These are phyloP conservation scores for Colletotrichum horii DNA, from an alignment of 2,329 filamentous ascomycete genomes.

Conservation along the genomic window DNA sequence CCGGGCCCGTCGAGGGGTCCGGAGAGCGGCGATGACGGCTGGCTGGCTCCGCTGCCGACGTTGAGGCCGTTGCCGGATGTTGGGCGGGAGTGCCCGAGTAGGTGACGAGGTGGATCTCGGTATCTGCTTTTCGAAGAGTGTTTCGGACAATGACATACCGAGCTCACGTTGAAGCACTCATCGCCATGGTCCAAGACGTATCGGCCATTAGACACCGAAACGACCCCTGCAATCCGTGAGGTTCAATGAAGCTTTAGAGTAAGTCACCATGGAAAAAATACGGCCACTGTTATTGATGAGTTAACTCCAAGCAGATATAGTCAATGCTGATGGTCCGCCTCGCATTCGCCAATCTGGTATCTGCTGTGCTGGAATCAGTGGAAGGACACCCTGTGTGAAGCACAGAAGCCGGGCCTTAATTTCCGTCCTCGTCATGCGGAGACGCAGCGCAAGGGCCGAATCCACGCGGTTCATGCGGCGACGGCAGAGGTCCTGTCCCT, in stretches of 20 bases:
- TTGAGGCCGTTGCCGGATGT: neutral
- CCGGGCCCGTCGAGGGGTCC: neutral
- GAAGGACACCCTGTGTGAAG: neutral
- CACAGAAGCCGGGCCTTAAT: neutral
- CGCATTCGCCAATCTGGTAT: neutral
- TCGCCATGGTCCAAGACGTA: neutral
- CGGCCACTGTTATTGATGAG: neutral
- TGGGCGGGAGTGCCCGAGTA: neutral
- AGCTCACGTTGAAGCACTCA: neutral
- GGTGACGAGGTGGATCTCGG: neutral
- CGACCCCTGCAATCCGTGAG: neutral
- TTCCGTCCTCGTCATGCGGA: conserved; percentile 6
- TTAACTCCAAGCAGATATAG: neutral
- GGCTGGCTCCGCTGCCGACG: neutral
- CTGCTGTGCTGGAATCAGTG: neutral
- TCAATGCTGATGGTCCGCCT: neutral
- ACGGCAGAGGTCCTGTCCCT: neutral
- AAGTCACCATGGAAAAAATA: neutral
- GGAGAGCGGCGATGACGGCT: neutral
- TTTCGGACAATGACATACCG: neutral
- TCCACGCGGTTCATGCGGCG: neutral
- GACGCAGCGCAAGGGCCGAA: neutral
- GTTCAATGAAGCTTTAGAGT: neutral
- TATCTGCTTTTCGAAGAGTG: neutral
- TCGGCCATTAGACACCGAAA: neutral